Conservation (phyloP, 352 stramenopile genomes). For the Globisporangium radiosum region DNA sequence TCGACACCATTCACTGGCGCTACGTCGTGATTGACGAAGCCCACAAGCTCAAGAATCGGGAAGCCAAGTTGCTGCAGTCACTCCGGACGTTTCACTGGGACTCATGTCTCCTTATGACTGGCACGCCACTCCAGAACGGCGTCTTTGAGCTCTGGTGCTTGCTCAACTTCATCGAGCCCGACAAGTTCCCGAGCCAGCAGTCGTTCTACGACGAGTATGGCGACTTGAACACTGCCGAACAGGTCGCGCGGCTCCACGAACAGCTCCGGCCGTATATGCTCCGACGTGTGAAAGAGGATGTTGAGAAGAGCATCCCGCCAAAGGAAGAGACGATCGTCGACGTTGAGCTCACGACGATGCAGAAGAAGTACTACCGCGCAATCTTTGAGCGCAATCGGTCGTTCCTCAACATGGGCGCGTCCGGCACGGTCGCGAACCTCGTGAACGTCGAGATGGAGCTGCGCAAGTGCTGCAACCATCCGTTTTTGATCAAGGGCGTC, state of each 20-base stretch:
- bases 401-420: slow-evolving; percentile 83
- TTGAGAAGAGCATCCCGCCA: slow-evolving; percentile 98
- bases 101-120: slow-evolving; percentile 94
- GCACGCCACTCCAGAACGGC: slow-evolving; percentile 99
- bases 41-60: slow-evolving; percentile 98
- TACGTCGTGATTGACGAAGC: slow-evolving; percentile 98
- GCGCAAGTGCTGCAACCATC: slow-evolving; percentile 99
- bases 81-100: slow-evolving; percentile 83
- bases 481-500: slow-evolving; percentile 97
- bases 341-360: slow-evolving; percentile 99
- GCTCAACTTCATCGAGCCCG: slow-evolving; percentile 97
- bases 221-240: slow-evolving; percentile 92
- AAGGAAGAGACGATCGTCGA: slow-evolving; percentile 99
- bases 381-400: slow-evolving; percentile 98
- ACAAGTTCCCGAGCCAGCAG: slow-evolving; percentile 93
- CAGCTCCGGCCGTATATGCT: slow-evolving; percentile 98
- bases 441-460: slow-evolving; percentile 99
- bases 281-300: slow-evolving; percentile 99
- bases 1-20: slow-evolving; percentile 93
- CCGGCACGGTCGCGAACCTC: slow-evolving; percentile 92
- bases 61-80: slow-evolving; percentile 91
- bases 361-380: slow-evolving; percentile 95
- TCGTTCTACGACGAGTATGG: slow-evolving; percentile 96
- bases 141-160: slow-evolving; percentile 99
- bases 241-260: slow-evolving; percentile 95